Base-by-base conservation (phyloP, 805 yeast species). In the Saccharomycopsis schoenii region DNA sequence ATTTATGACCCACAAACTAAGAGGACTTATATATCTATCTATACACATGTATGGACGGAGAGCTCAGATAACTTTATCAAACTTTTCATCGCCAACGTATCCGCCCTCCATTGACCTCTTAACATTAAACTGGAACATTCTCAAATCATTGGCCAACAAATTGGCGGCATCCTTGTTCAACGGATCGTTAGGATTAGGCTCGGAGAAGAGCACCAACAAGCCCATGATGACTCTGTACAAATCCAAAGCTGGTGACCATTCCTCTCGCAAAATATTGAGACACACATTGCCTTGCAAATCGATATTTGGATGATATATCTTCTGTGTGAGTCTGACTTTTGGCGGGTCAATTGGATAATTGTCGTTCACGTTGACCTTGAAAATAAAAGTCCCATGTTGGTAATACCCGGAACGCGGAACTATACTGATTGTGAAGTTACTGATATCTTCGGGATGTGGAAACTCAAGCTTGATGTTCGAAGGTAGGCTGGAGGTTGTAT, bases 261-360 rank as follows among this genome's bases (percentile, higher is more conserved):
- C 98, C 71, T 92, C 97, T 66, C 98, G 77, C 62, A 93, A 76
- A 41, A 93, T 92, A 70, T 93, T 93, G 63, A 93, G 78, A 70
- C 99, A 93, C 5, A 93, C 88, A 69, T 91, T 93, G 0, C 98
- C 98, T 54, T 88, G 86, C 21, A 83, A 70, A 70, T 93, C 97
- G 65, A 93, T 93, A 69, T 93, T 93, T 12, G 99, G 99, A 70
- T 93, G 99, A 73, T 88, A 93, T 4, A 93, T 88, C 68, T 79
- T 84, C 59, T 84, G 80, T 37, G 77, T 59, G 67, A 96, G 87
- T 66, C 80, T 79, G 60, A 91, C 90, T 69, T 84, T 88, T 10
- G 99, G 99, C 9, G 97, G 91, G 58, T 88, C 94, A 61, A 92
- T 94, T 1, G 99, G 99, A 72, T 85, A 93, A 66, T 83, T 85